phyloP scores from a whole-genome alignment of 148 eudicot species.

The Gaultheria prostrata region DNA sequence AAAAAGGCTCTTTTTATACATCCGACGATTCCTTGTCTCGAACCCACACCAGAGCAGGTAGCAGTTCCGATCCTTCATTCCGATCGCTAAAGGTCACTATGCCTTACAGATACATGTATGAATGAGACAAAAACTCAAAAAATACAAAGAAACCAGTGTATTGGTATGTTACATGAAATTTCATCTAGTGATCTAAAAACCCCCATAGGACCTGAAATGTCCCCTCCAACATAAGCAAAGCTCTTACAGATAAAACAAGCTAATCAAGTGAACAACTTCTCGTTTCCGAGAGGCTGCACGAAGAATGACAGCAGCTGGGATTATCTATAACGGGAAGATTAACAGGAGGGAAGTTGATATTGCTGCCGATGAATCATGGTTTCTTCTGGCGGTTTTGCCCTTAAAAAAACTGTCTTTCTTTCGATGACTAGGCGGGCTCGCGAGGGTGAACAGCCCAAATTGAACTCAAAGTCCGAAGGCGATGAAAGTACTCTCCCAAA shows the following conservation, averaged over 20 bases:
- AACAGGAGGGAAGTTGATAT: background rate
- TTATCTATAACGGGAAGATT: background rate
- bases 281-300: constrained; percentile 14
- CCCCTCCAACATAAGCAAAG: too few relatives aligned
- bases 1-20: background rate
- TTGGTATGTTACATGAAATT: constrained; percentile 5
- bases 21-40: background rate
- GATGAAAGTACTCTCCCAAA: constrained; percentile 80
- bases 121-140: background rate
- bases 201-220: background rate
- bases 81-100: background rate
- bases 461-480: constrained; percentile 67
- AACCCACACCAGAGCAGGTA: background rate
- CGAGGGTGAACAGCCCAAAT: constrained; percentile 53
- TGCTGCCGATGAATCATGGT: background rate
- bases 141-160: constrained; percentile 10
- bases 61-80: background rate
- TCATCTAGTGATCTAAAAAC: constrained; percentile 3
- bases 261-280: constrained; percentile 13
- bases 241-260: background rate
- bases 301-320: constrained; percentile 22
- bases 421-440: constrained; percentile 37
- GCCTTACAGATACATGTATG: background rate
- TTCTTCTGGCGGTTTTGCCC: constrained; percentile 1
- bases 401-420: background rate